Base-by-base conservation (phyloP, 345 rosid species). In the Capsella bursapastoris region DNA sequence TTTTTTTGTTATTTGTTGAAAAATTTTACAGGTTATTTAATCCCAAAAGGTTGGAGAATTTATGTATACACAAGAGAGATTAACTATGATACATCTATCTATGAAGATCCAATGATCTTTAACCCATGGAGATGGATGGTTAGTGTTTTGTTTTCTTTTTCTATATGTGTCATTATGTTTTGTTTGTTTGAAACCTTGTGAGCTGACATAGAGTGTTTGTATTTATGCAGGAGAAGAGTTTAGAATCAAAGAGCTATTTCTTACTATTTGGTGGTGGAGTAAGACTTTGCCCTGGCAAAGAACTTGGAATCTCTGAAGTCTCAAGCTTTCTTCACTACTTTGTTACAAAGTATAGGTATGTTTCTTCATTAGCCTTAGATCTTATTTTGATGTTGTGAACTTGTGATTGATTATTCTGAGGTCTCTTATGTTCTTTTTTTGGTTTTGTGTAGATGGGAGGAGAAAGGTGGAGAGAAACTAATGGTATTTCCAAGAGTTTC, bases 91-190 rank as follows among this genome's bases (percentile, higher is more conserved):
- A 87, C 89, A 1, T 72, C 68, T 72, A 32, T 82, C 0, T 91
- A 88, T 74, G 86, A 89, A 9, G 97, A 91, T 48, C 95, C 96
- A 27, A 79, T 86, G 27, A 56, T 77, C 56, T 91, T 94, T 83
- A 94, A 88, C 81, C 98, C 98, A 52, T 94, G 95, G 97, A 89
- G 97, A 87, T 94, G 98, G 97, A 78, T 90, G 94, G 97, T 78
- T 58, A 72, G 81, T 66, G 2, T 27, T 68, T 6, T 4, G 7
- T 15, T 14, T 12, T 50, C 14, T 25, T 18, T 38, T 51, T 55
- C 18, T 44, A 7, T 34, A 34, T 6, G 37, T 34, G 37, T 8
- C 37, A 34, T 6, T 48, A 11, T 66, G 11, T 57, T 58, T 34
- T 18, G 7, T 31, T 22, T 68, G 49, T 28, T 48, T 22, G 52